Conservation (phyloP, 768 basidiomycete species). For the Leccinum aurantiacum region DNA sequence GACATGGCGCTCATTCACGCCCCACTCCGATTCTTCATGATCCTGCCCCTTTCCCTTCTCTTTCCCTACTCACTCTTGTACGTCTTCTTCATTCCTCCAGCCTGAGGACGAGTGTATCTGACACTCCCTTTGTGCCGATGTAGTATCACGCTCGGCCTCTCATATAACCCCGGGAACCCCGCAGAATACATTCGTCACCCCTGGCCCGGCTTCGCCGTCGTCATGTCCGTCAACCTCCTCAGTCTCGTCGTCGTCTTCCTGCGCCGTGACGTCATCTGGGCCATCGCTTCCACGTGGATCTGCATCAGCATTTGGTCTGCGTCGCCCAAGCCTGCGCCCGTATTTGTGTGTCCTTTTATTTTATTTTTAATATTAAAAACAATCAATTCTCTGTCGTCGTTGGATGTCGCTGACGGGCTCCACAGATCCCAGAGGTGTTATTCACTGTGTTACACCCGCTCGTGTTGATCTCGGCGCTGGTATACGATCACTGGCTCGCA, state of each 20-base stretch:
- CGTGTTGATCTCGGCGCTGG: slow-evolving; percentile 44
- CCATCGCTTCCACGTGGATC: slow-evolving; percentile 72
- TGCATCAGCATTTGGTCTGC: slow-evolving; percentile 62
- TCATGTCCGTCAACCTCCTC: slow-evolving; percentile 62
- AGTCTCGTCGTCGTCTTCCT: slow-evolving; percentile 55
- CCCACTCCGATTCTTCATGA: slow-evolving; percentile 68
- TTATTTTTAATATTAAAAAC: not conserved
- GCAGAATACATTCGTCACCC: slow-evolving; percentile 58
- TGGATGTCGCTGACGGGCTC: not conserved
- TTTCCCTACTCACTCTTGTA: slow-evolving; percentile 59
- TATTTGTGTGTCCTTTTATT: slow-evolving; percentile 50
- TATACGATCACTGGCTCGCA: slow-evolving; percentile 35
- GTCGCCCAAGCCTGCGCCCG: slow-evolving; percentile 60
- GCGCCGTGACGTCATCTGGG: slow-evolving; percentile 72
- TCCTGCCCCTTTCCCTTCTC: slow-evolving; percentile 51
- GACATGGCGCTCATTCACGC: slow-evolving; percentile 86
- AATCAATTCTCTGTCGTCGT: not conserved
- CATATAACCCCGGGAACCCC: slow-evolving; percentile 48
- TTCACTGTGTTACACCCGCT: slow-evolving; percentile 72
- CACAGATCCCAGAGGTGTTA: slow-evolving; percentile 56
- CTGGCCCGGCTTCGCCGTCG: slow-evolving; percentile 72
- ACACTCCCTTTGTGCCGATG: not conserved
- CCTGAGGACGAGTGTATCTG: not conserved
- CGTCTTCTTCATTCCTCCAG: slow-evolving; percentile 2
- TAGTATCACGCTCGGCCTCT: slow-evolving; percentile 70